phyloP scores from a whole-genome alignment of 176 grass and related monocot species.

The Hordeum vulgare region MorexV3_pseudomolecules_assembly NC_058522.1:319901949-319902448 shows the following conservation, averaged over 20 bases:
- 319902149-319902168: not conserved
- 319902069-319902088: not conserved
- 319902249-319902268: conserved; percentile 15
- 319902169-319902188: conserved; percentile 23
- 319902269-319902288: not conserved
- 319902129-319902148: not conserved
- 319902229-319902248: conserved; percentile 20
- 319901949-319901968: not conserved
- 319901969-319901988: not conserved
- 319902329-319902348: not conserved
- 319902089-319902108: conserved; percentile 4
- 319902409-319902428: not conserved
- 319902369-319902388: not conserved
- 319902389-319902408: not conserved
- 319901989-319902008: not conserved
- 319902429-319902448: not conserved
- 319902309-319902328: conserved; percentile 44
- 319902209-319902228: conserved; percentile 13
- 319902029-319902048: conserved; percentile 19
- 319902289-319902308: conserved; percentile 32
- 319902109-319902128: not conserved
- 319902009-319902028: not conserved
- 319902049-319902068: not conserved
- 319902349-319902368: not conserved
- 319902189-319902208: conserved; percentile 14